Conservation (phyloP, 805 yeast species). For the Priceomyces melissophilus region DNA sequence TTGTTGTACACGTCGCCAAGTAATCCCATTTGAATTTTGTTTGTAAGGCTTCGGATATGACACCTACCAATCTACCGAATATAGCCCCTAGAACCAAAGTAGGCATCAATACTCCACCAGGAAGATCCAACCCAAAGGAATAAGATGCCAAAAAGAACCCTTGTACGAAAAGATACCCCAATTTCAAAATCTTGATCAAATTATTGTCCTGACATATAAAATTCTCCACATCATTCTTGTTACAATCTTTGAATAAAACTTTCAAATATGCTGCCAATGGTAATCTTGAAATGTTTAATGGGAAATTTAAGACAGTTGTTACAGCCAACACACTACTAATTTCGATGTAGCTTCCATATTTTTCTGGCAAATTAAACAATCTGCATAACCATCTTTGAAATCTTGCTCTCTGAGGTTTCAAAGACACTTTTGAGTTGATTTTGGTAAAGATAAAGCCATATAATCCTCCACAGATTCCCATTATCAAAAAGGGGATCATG, state of each 20-base stretch:
- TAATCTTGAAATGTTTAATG: slow-evolving; percentile 49
- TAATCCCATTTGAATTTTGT: slow-evolving; percentile 26
- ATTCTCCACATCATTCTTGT: slow-evolving; percentile 15
- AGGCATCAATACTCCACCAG: slow-evolving; percentile 68
- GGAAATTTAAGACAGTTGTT: slow-evolving; percentile 56
- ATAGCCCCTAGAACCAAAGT: slow-evolving; percentile 61
- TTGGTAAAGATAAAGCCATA: slow-evolving; percentile 55
- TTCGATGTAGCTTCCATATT: slow-evolving; percentile 41
- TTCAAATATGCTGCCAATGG: slow-evolving; percentile 56
- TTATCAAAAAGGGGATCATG: slow-evolving; percentile 62
- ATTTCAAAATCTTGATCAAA: slow-evolving; percentile 20
- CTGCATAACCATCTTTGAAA: slow-evolving; percentile 20
- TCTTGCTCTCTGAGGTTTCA: slow-evolving; percentile 30
- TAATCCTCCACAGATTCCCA: slow-evolving; percentile 70
- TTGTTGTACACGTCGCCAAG: slow-evolving; percentile 40
- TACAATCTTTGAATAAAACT: slow-evolving; percentile 70
- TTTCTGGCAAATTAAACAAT: slow-evolving; percentile 12
- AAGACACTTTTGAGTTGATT: slow-evolving; percentile 36
- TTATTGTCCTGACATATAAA: slow-evolving; percentile 36
- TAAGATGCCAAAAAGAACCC: slow-evolving; percentile 64
- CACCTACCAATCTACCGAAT: slow-evolving; percentile 55
- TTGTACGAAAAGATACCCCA: slow-evolving; percentile 38
- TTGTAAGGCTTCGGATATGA: slow-evolving; percentile 49
- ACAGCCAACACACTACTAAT: slow-evolving; percentile 44
- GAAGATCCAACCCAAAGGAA: slow-evolving; percentile 64